Evolutionary conservation across 148 eudicot genomes (phyloP).

Genomic region (Arbutus unedo): DNA sequence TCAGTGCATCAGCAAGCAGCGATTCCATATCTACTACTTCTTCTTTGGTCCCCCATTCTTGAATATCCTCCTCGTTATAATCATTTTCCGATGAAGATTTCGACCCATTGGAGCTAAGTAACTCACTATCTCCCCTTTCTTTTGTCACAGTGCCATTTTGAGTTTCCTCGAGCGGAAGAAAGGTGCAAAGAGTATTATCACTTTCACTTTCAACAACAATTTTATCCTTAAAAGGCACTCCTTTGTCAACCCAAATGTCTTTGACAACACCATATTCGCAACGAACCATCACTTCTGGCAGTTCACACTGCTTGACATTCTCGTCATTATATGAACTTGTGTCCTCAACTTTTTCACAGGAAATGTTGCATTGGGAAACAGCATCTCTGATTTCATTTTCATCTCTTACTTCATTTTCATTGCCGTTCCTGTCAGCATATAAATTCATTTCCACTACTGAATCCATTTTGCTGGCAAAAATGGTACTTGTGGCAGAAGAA

Average conservation of each 20-base stretch:
- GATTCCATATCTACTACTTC: conserved; percentile 2
- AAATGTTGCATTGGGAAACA: conserved; percentile 7
- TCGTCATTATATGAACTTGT: conserved; percentile 41
- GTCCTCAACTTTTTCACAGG: conserved; percentile 17
- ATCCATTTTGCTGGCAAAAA: not conserved
- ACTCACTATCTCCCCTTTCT: conserved; percentile 20
- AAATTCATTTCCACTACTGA: not conserved
- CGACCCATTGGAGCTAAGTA: conserved; percentile 22
- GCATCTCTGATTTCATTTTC: conserved; percentile 16
- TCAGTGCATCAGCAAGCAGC: conserved; percentile 20
- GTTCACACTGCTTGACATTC: conserved; percentile 48
- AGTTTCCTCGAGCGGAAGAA: conserved; percentile 19
- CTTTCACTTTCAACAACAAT: conserved; percentile 30
- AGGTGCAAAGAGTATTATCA: conserved; percentile 20
- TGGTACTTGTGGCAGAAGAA: conserved; percentile 6
- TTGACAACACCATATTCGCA: conserved; percentile 55
- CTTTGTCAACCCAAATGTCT: conserved; percentile 82
- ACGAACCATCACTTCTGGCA: conserved; percentile 57
- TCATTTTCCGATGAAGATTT: conserved; percentile 26
- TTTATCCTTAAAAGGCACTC: conserved; percentile 44
- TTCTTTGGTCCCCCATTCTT: conserved; percentile 17
- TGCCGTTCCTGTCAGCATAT: conserved; percentile 5
- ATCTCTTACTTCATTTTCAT: not conserved
- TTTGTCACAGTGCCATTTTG: conserved; percentile 18
- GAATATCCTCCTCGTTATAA: conserved; percentile 10